phyloP scores from a whole-genome alignment of 163 green algal species.

The Chlorella variabilis region DNA sequence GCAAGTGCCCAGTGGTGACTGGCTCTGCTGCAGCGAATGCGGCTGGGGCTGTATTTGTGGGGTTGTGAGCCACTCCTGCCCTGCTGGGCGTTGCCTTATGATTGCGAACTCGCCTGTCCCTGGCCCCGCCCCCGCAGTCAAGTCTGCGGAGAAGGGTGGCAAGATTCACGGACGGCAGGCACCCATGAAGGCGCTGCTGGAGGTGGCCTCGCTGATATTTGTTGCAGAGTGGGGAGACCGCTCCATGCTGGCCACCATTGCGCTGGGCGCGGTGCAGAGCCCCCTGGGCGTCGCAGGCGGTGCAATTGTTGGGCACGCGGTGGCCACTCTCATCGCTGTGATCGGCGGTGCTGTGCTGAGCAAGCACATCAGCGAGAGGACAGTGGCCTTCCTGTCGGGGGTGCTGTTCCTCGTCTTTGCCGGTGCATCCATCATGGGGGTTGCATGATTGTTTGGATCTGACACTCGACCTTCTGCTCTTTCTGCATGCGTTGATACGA shows the following conservation, averaged over 20 bases:
- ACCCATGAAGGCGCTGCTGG: slow-evolving; percentile 37
- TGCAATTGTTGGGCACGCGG: slow-evolving; percentile 86
- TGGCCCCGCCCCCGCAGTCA: slow-evolving; percentile 8
- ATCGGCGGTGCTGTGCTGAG: slow-evolving; percentile 78
- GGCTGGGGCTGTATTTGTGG: not conserved
- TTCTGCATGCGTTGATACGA: too few species aligned
- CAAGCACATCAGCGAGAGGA: slow-evolving; percentile 90
- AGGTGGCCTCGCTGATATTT: slow-evolving; percentile 93
- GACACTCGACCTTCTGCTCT: too few species aligned
- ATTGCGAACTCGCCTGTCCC: not conserved
- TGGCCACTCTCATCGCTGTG: slow-evolving; percentile 94
- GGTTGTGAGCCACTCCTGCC: not conserved
- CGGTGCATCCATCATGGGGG: slow-evolving; percentile 76
- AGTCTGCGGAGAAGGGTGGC: slow-evolving; percentile 54
- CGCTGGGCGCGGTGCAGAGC: slow-evolving; percentile 89
- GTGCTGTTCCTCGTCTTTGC: slow-evolving; percentile 96
- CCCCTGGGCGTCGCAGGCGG: slow-evolving; percentile 85
- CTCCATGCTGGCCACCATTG: slow-evolving; percentile 98
- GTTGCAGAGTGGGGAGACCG: slow-evolving; percentile 99
- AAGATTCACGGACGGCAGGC: slow-evolving; percentile 39
- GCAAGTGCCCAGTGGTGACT: slow-evolving; percentile 45
- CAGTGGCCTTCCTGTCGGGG: slow-evolving; percentile 85
- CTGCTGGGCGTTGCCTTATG: too few species aligned
- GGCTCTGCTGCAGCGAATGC: too few species aligned
- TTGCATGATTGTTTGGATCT: slow-evolving; percentile 83